Base-by-base conservation (phyloP, 228 moss, liverwort and hornwort genomes). In the Sphagnum magellanicum region DNA sequence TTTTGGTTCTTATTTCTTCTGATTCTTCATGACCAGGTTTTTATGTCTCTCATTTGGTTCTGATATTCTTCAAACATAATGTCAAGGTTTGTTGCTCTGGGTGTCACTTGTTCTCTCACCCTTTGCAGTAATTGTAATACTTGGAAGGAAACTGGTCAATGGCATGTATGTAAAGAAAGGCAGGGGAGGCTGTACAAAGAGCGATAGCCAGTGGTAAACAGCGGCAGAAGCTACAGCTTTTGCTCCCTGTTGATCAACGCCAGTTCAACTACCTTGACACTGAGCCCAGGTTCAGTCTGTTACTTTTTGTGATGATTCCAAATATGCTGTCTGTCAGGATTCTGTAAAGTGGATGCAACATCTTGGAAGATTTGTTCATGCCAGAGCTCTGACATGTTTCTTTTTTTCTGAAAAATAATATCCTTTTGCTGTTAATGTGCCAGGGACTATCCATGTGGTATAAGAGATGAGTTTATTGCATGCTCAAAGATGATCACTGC, bases 231-330 rank as follows among this genome's bases (percentile, higher is more conserved):
- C 67, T 98, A 5, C 97, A 98, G 71, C 88, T 98, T 82, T 80
- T 98, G 76, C 89, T 98, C 11, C 93, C 97, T 13, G 91, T 98
- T 32, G 97, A 98, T 77, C 97, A 98, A 83, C 97, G 97, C 48
- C 93, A 98, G 55, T 97, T 91, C 70, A 97, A 97, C 81, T 97
- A 91, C 71, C 88, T 93, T 65, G 97, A 97, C 79, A 97, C 97
- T 60, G 97, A 97, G 81, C 97, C 97, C 5, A 87, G 97, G 93
- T 77, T 4, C n/a, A 1, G 11, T 69, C 60, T 66, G 32, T 5
- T 50, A 16, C 16, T 52, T 59, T 52, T 9, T 32, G 32, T 32
- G 2, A 32, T 32, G 3, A 32, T 32, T 32, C 32, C 32, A 32
- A 32, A 32, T 32, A 3, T 32, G 32, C 32, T 32, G 55, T 50